Evolutionary conservation across 192 early-diverging fungal species (phyloP).

Genomic region (Backusella parvicylindrica): DNA sequence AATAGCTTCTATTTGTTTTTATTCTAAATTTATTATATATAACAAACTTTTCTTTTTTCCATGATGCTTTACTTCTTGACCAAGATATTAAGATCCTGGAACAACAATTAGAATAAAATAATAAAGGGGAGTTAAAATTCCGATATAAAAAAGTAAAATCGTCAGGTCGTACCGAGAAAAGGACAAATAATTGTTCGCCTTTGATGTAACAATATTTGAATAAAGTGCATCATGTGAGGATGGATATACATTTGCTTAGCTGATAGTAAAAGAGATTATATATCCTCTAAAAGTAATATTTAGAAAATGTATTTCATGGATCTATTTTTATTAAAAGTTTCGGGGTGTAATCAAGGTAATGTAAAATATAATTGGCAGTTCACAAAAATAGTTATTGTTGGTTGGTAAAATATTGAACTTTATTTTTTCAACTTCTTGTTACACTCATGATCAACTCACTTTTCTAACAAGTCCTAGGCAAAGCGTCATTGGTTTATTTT

Average conservation of each 20-base stretch:
- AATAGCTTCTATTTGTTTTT: background rate
- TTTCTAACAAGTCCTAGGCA: background rate
- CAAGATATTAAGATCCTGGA: background rate
- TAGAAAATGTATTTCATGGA: background rate
- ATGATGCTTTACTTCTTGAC: background rate
- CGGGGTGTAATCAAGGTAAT: background rate
- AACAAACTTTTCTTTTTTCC: background rate
- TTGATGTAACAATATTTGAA: background rate
- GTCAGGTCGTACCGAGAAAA: background rate
- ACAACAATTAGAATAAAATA: background rate
- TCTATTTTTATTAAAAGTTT: background rate
- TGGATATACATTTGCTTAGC: background rate
- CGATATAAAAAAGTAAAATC: background rate
- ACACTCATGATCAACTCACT: background rate
- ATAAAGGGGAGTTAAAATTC: background rate
- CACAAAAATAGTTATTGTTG: background rate
- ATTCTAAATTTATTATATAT: background rate
- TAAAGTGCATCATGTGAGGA: background rate
- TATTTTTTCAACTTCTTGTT: background rate
- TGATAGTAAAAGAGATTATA: background rate
- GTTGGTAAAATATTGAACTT: background rate
- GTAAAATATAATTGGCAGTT: no score
- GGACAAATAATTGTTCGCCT: background rate
- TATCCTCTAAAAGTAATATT: background rate
- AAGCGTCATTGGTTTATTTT: background rate